phyloP scores from a whole-genome alignment of 1,284 basidiomycete species.

The Moesziomyces aphidis region DNA sequence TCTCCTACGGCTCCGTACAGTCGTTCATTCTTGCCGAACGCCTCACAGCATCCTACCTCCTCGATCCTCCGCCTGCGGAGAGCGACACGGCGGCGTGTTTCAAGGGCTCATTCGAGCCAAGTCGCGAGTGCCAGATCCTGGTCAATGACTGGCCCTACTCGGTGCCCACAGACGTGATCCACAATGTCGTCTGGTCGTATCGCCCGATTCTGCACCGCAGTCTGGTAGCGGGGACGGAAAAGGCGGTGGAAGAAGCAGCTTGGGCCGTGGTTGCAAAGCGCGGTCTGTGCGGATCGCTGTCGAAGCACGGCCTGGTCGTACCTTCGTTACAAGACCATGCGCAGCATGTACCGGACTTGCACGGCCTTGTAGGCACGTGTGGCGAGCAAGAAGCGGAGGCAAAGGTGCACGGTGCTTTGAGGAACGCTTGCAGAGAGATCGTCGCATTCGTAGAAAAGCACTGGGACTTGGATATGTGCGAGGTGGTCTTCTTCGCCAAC shows the following conservation, averaged over 20 bases:
- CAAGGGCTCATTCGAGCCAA: constrained; percentile 1
- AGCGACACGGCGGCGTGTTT: constrained; percentile 7
- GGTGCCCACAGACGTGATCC: constrained; percentile 7
- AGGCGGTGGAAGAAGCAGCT: background rate
- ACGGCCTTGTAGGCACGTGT: background rate
- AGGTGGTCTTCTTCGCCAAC: constrained; percentile 37
- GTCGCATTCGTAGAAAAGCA: constrained; percentile 11
- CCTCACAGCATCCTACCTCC: constrained; percentile 17
- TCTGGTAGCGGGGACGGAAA: background rate
- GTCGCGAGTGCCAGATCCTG: constrained; percentile 23
- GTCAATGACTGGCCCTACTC: constrained; percentile 41
- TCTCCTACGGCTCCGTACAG: constrained; percentile 15
- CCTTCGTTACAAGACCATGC: constrained; percentile 11
- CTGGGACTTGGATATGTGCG: constrained; percentile 6
- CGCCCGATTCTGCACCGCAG: constrained; percentile 16
- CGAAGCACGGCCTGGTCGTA: background rate
- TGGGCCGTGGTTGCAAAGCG: constrained; percentile 21
- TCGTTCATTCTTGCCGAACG: constrained; percentile 19
- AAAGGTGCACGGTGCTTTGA: background rate
- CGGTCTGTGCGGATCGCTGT: constrained; percentile 26
- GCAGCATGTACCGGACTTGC: constrained; percentile 5
- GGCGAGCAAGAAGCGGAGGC: background rate
- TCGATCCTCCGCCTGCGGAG: background rate
- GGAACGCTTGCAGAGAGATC: constrained; percentile 3
- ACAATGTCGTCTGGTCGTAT: constrained; percentile 29